These are phyloP conservation scores for Globisporangium takayamanum DNA, from an alignment of 352 stramenopile genomes.

Conservation along the genomic window DNA sequence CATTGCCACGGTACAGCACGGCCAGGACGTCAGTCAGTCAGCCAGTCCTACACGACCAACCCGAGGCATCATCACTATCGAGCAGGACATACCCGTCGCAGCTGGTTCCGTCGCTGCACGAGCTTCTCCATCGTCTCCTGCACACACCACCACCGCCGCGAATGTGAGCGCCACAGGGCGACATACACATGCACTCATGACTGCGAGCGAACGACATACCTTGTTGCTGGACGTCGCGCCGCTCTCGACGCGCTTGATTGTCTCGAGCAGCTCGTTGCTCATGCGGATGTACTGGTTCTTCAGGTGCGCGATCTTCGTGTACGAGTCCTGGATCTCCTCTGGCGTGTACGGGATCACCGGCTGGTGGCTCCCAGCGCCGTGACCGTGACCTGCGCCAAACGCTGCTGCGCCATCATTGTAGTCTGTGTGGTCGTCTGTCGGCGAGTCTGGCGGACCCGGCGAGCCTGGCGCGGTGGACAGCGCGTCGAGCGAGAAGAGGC, in stretches of 20 bases:
- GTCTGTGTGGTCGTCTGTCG: slow-evolving; percentile 45
- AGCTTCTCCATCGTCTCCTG: slow-evolving; percentile 50
- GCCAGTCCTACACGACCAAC: too few species aligned
- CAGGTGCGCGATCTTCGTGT: slow-evolving; percentile 71
- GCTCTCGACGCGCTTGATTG: slow-evolving; percentile 44
- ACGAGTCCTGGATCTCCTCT: slow-evolving; percentile 85
- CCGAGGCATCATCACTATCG: too few species aligned
- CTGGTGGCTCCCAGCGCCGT: slow-evolving; percentile 25
- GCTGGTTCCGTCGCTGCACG: slow-evolving; percentile 53
- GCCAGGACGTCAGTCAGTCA: too few species aligned
- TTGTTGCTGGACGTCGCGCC: slow-evolving; percentile 8
- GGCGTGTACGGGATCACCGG: slow-evolving; percentile 63
- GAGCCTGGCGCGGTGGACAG: slow-evolving; percentile 30
- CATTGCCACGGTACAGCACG: neutral
- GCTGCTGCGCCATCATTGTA: slow-evolving; percentile 36
- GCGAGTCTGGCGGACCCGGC: slow-evolving; percentile 22
- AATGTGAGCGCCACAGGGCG: neutral
- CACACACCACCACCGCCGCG: neutral
- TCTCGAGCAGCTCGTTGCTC: slow-evolving; percentile 51
- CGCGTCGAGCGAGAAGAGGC: slow-evolving; percentile 58
- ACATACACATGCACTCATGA: too few species aligned
- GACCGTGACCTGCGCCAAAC: slow-evolving; percentile 18
- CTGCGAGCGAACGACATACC: neutral
- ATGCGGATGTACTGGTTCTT: slow-evolving; percentile 80
- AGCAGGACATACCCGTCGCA: slow-evolving; percentile 43